Base-by-base conservation (phyloP, 331 rosid species). In the Stylosanthes scabra region DNA sequence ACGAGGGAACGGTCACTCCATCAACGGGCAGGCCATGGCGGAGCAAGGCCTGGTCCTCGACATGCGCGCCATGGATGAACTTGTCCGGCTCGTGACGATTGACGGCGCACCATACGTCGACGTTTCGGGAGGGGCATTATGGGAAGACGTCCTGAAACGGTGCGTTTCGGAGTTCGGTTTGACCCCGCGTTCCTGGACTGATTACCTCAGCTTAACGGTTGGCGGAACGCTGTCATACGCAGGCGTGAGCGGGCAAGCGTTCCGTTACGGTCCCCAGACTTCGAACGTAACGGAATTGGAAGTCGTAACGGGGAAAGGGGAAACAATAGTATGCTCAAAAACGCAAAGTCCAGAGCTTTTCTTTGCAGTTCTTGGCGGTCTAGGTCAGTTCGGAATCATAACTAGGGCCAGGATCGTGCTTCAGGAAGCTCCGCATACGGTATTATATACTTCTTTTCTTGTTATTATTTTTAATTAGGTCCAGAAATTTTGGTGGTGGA, bases 91-190 rank as follows among this genome's bases (percentile, higher is more conserved):
- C 10, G 27, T 51, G 8, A 2, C 10, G 25, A 7, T 51, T 51
- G 25, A 51, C 16, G 57, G 57, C 27, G 20, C 10, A 3, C 57
- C 57, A 14, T 80, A 76, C 68, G 97, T 82, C 11, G 97, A 90
- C 71, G 96, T 93, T 61, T 81, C 96, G 0, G 98, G 97, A 74
- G 98, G 98, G 87, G 97, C 93, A 86, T 87, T 93, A 83, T 93
- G 98, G 98, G 98, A 90, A 84, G 89, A 93, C 9, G 88, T 90
- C 3, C 64, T 93, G 14, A 71, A 76, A 71, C 84, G 89, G 64
- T 87, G 96, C 86, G 87, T 88, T 77, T 70, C 8, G 41, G 59
- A 11, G 34, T 82, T 46, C 50, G 47, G 88, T 6, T 59, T 90
- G 2, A 86, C 97, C 8, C 98, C 98, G 3, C 71, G 96, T 72